A percentile compares a stretch with the other conserved stretches of the same genome.
These are phyloP conservation scores for Sclerotinia spermophila DNA, from an alignment of 2,329 filamentous ascomycete species.

Conservation along the genomic window DNA sequence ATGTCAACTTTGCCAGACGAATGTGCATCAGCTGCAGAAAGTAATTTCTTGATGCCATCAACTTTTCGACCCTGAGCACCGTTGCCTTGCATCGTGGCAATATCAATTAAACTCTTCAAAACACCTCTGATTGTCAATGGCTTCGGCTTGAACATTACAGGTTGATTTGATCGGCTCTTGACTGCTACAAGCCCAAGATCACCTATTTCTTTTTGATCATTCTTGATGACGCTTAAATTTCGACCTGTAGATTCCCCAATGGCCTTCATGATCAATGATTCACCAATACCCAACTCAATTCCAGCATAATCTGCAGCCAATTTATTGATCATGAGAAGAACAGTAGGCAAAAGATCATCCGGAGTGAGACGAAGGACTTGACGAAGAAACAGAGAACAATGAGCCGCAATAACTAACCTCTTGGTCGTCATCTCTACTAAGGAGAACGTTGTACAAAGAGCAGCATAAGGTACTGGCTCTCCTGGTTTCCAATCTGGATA, in stretches of 20 bases:
- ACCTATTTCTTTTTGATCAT: constrained; percentile 93
- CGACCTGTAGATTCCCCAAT: constrained; percentile 93
- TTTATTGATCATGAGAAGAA: constrained; percentile 97
- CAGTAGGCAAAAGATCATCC: constrained; percentile 78
- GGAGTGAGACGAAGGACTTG: constrained; percentile 93
- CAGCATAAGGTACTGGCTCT: constrained; percentile 87
- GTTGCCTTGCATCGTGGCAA: constrained; percentile 81
- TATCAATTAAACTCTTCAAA: constrained; percentile 80
- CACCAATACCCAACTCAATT: constrained; percentile 96
- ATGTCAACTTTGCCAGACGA: constrained; percentile 80
- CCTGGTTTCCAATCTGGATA: constrained; percentile 94
- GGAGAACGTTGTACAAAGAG: constrained; percentile 90
- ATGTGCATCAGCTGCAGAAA: constrained; percentile 82
- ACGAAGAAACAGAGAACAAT: constrained; percentile 85
- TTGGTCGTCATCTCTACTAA: constrained; percentile 94
- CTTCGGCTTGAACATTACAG: constrained; percentile 98
- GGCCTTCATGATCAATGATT: constrained; percentile 97
- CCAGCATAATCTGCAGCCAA: constrained; percentile 94
- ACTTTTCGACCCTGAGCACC: constrained; percentile 90
- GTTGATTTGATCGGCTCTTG: constrained; percentile 91
- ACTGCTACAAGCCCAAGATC: constrained; percentile 92
- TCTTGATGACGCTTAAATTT: constrained; percentile 84
- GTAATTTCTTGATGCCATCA: constrained; percentile 88
- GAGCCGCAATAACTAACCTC: constrained; percentile 78
- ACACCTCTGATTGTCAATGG: constrained; percentile 82